A percentile compares a stretch with the other conserved stretches of the same genome.
These are phyloP conservation scores for Termitomyces sp. DNA, from an alignment of 768 basidiomycete species.

Conservation along the genomic window DNA sequence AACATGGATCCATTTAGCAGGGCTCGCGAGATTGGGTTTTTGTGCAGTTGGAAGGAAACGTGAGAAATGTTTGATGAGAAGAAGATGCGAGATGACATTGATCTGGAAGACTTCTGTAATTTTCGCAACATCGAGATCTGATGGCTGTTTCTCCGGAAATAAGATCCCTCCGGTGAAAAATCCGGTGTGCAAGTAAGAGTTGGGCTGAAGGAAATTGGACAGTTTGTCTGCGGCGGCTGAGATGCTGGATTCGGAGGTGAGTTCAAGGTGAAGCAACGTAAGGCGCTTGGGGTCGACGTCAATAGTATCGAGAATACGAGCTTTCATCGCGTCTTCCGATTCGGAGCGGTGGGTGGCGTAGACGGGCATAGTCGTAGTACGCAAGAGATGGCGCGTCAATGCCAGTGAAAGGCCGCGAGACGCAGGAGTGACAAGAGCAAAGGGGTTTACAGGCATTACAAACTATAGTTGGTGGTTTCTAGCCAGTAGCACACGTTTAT, in stretches of 20 bases:
- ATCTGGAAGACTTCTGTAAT: slow-evolving; percentile 47
- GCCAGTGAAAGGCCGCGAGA: slow-evolving; percentile 56
- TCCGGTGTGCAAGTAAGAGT: slow-evolving; percentile 47
- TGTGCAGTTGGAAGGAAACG: slow-evolving; percentile 45
- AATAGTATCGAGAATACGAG: slow-evolving; percentile 40
- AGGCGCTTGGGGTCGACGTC: slow-evolving; percentile 43
- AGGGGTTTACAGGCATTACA: slow-evolving; percentile 30
- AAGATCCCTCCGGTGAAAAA: slow-evolving; percentile 56
- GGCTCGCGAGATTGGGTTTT: slow-evolving; percentile 20
- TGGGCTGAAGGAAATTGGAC: slow-evolving; percentile 26
- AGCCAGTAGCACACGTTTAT: neutral
- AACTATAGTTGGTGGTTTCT: neutral
- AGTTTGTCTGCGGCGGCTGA: slow-evolving; percentile 42
- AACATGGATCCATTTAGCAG: slow-evolving; percentile 57
- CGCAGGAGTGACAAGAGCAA: slow-evolving; percentile 51
- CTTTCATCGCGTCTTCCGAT: slow-evolving; percentile 31
- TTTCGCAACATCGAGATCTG: slow-evolving; percentile 39
- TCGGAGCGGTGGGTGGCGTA: slow-evolving; percentile 50
- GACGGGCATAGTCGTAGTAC: slow-evolving; percentile 46
- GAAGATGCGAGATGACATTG: slow-evolving; percentile 58
- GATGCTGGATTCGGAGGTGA: slow-evolving; percentile 50
- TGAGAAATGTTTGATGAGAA: slow-evolving; percentile 60
- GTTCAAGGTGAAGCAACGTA: slow-evolving; percentile 44
- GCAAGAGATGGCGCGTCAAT: slow-evolving; percentile 50
- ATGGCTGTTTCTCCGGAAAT: slow-evolving; percentile 50